A percentile compares a stretch with the other conserved stretches of the same genome.
phyloP scores from a whole-genome alignment of 768 basidiomycete genomes.

The Naganishia kalamii region DNA sequence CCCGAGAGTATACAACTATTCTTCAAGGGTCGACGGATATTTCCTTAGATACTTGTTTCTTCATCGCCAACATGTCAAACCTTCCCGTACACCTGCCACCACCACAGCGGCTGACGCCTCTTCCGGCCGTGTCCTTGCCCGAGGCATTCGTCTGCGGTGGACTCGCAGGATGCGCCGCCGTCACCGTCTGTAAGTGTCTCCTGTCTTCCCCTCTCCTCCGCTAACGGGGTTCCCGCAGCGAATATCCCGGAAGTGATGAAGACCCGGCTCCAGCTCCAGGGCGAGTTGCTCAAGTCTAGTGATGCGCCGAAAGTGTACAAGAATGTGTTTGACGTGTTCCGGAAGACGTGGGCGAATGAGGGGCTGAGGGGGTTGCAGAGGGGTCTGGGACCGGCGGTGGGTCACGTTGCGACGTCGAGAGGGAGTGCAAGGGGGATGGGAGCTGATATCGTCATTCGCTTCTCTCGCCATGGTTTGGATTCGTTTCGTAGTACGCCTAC shows the following conservation, averaged over 20 bases:
- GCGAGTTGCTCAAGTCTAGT: slow-evolving; percentile 72
- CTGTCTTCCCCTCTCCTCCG: not conserved
- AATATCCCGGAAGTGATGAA: slow-evolving; percentile 62
- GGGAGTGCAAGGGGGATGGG: too few relatives aligned
- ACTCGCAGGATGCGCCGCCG: slow-evolving; percentile 83
- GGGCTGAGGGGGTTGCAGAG: slow-evolving; percentile 87
- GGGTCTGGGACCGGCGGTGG: slow-evolving; percentile 80
- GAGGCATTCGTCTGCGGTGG: slow-evolving; percentile 87
- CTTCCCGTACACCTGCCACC: not conserved
- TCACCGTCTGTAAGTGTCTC: slow-evolving; percentile 48
- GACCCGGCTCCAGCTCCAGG: slow-evolving; percentile 91
- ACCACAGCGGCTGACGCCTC: not conserved
- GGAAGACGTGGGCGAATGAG: slow-evolving; percentile 83
- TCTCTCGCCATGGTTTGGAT: not conserved
- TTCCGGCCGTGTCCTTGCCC: slow-evolving; percentile 54
- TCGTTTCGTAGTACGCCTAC: slow-evolving; percentile 65
- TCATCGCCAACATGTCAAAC: not conserved
- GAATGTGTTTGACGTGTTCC: slow-evolving; percentile 76
- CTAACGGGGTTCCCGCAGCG: slow-evolving; percentile 4
- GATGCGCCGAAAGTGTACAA: slow-evolving; percentile 66
- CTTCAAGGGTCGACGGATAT: too few relatives aligned
- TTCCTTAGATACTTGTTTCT: too few relatives aligned
- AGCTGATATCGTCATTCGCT: not conserved
- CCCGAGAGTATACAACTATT: too few relatives aligned
- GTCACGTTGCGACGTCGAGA: slow-evolving; percentile 34